These are phyloP conservation scores for Paulownia fortunei DNA, from an alignment of 257 asterid genomes.

Conservation along the genomic window DNA sequence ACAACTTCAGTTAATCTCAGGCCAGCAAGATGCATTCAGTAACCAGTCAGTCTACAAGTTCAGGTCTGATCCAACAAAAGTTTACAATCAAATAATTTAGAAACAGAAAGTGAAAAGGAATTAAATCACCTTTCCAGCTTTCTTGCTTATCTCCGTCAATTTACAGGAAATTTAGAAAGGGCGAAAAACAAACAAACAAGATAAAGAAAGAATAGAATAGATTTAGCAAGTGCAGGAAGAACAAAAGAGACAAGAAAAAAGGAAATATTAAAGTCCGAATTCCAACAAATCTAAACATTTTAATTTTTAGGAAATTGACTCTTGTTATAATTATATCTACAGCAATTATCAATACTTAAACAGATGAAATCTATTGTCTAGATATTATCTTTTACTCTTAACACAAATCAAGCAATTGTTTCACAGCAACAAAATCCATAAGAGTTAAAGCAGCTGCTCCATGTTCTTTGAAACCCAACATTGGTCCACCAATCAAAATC, in stretches of 20 bases:
- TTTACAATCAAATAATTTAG: neutral
- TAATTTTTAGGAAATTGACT: neutral
- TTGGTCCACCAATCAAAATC: conserved; percentile 27
- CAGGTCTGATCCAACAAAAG: neutral
- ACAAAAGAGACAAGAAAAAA: neutral
- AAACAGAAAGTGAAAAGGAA: neutral
- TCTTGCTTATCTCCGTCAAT: neutral
- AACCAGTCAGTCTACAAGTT: neutral
- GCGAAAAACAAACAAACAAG: neutral
- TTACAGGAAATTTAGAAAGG: neutral
- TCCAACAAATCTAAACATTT: neutral
- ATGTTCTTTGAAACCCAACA: conserved; percentile 5
- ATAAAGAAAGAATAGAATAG: neutral
- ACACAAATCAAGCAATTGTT: neutral
- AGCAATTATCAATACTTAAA: conserved; percentile 10
- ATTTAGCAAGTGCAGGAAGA: neutral
- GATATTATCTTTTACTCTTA: neutral
- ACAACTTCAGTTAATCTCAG: neutral
- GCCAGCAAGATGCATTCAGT: neutral
- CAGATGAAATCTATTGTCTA: conserved; percentile 2
- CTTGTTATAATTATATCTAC: neutral
- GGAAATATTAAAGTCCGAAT: neutral
- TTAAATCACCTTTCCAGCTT: neutral
- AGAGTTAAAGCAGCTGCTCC: conserved; percentile 10
- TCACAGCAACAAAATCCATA: conserved; percentile 10